Base-by-base conservation (phyloP, 306 rosid genomes). In the Oxytropis ochrocephala region DNA sequence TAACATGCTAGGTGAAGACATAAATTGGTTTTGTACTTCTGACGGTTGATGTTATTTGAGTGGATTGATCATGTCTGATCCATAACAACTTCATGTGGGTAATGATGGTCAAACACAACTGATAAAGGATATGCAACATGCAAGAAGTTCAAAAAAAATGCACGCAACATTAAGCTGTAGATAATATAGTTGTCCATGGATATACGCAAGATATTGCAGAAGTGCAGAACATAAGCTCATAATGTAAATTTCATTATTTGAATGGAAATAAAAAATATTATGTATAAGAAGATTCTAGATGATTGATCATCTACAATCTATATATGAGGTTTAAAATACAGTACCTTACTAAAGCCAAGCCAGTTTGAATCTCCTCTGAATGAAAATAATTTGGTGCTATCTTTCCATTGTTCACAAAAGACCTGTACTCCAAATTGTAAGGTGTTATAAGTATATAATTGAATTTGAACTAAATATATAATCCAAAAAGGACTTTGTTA, bases 341-440 rank as follows among this genome's bases (percentile, higher is more conserved):
- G 52, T 85, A 89, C 98, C 98, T 92, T 92, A 71, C 88, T 79
- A 79, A 92, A 92, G 14, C 98, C 98, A 75, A 92, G 96, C 98
- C 98, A 92, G 64, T 89, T 92, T 18, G 98, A 92, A 70, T 92
- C 98, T 74, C 98, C 98, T 79, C 96, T 86, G 75, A 83, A 86
- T 33, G 98, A 88, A 82, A 83, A 85, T 57, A 79, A 61, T 59
- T 86, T 89, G 27, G 38, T 59, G 65, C 51, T 68, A 24, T 86
- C 87, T 84, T 85, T 86, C 98, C 96, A 89, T 49, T 80, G 77
- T 66, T 93, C 96, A 68, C 98, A 89, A 66, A 88, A 80, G 47
- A 83, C 87, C 98, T 92, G 24, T 71, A 36, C 39, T 33, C 68
- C 60, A 73, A 55, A 70, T 71, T 60, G 4, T 44, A 70, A 14